A percentile compares a stretch with the other conserved stretches of the same genome.
Evolutionary conservation across 2,329 filamentous ascomycete species (phyloP).

Genomic region (Hypoxylon sp.): DNA sequence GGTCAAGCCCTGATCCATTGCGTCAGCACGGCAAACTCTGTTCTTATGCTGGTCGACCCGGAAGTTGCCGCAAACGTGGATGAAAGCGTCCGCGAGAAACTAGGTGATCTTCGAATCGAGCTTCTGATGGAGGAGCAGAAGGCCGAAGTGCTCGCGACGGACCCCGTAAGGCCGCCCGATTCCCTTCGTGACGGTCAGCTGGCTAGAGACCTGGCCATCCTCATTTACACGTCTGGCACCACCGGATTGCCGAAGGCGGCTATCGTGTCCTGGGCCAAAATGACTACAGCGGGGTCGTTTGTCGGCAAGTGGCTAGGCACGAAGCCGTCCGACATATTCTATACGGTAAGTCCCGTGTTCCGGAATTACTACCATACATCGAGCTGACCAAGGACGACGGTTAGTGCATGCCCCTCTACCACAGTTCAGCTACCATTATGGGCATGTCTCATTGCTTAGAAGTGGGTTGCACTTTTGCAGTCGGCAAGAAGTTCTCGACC

Average conservation of each 20-base stretch:
- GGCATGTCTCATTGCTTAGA: slow-evolving; percentile 69
- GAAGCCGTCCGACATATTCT: slow-evolving; percentile 72
- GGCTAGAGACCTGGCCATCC: slow-evolving; percentile 67
- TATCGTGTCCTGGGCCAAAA: slow-evolving; percentile 76
- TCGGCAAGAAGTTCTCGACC: slow-evolving; percentile 82
- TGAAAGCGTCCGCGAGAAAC: slow-evolving; percentile 62
- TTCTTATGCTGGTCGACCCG: slow-evolving; percentile 74
- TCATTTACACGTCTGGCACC: slow-evolving; percentile 88
- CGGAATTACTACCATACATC: background rate
- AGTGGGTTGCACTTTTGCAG: slow-evolving; percentile 69
- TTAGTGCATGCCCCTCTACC: slow-evolving; percentile 88
- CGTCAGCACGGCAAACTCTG: slow-evolving; percentile 70
- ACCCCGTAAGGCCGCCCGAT: slow-evolving; percentile 66
- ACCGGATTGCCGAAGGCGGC: slow-evolving; percentile 85
- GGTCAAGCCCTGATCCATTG: slow-evolving; percentile 78
- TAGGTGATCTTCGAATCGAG: slow-evolving; percentile 64
- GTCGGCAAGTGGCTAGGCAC: slow-evolving; percentile 64
- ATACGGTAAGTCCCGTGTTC: slow-evolving; percentile 64
- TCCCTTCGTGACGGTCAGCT: slow-evolving; percentile 59
- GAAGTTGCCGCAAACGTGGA: slow-evolving; percentile 63
- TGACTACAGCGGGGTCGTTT: slow-evolving; percentile 61
- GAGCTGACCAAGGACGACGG: slow-evolving; percentile 9
- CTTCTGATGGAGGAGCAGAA: slow-evolving; percentile 67
- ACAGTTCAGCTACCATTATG: slow-evolving; percentile 78
- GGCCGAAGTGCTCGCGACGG: slow-evolving; percentile 58